Base-by-base conservation (phyloP, 371 early-diverging fungal species). In the Zopfochytrium polystomum region DNA sequence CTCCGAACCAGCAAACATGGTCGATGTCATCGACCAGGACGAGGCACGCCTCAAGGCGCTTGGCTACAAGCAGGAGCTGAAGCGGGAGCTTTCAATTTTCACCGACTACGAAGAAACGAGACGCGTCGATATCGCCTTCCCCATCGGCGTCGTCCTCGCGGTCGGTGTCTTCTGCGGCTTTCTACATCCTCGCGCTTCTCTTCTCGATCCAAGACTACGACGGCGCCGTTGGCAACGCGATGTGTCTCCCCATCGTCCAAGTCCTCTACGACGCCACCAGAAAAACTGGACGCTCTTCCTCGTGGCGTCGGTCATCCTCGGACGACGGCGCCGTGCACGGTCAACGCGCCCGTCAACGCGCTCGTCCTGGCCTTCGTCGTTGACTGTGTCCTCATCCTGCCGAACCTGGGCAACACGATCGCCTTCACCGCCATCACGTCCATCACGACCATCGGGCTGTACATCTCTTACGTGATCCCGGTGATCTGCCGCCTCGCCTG, bases 41-140 rank as follows among this genome's bases (percentile, higher is more conserved):
- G n/a, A 67, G 35, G 44, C 50, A 33, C 47, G 58, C 13, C 63
- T 67, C 44, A 58, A 54, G 15, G 55, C 70, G 50, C 76, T 80
- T 23, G 80, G 80, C 31, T 80, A 80, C 63, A 74, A 52, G 42
- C 73, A 87, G 43, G 67, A 83, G 65, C 68, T 87, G 67, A 82
- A 80, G 67, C 84, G 84, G 43, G 80, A 84, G 4, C 79, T 87
- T 38, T 78, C 82, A 18, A 73, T 78, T 6, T 78, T 87, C 52
- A 76, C 82, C 44, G 85, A 84, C 52, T 84, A 85, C 71, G 80
- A 88, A 52, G 88, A 88, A 66, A 88, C 88, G 25, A 73, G 71
- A 35, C 74, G 68, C 65, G 83, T 76, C 30, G 77, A 70, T 60
- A 74, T 69, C 34, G 80, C 78, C 29, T 84, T 83, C 0, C 88